Evolutionary conservation across 1,139 yeast species (phyloP), one percentile per base, ranked within the genome.

Genomic region (Debaryomyces robertsiae): DNA sequence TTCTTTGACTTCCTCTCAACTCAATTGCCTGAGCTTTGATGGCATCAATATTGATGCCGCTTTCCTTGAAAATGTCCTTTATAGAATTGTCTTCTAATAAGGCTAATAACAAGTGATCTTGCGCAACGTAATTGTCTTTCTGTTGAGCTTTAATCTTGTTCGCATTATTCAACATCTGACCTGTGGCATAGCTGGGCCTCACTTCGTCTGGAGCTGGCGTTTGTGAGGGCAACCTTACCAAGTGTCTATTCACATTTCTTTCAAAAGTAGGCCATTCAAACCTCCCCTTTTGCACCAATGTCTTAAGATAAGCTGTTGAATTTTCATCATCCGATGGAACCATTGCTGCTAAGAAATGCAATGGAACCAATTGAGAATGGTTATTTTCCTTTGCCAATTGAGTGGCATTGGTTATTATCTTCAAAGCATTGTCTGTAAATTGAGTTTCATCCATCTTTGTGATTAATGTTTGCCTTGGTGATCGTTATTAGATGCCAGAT

Each of bases 291-390:
- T 90, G 95, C 23, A 88, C 68, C 40, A 93, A 72, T n/a, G 96
- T 86, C 59, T 89, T 86, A 46, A 93, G 69, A 61, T 90, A 93
- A 29, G 80, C 69, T 5, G 83, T 75, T 3, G 85, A 69, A 29
- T 83, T 84, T 52, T 85, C 94, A 42, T 78, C 84, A 37, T 81
- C 82, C 9, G 77, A 67, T 30, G 90, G 86, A 22, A 89, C 84
- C 84, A 93, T 85, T 13, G 98, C 97, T 14, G 96, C 97, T 49
- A 93, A 72, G 47, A 93, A 67, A 64, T 93, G 99, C 46, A 91
- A 64, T 16, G 98, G 98, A 42, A 80, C 68, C 47, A 94, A 72
- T 57, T 88, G 94, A 9, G 94, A 73, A 64, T 93, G 91, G 41
- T 85, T 75, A 57, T 89, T 90, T 49, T 89, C 95, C 55, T 81